phyloP scores from a whole-genome alignment of 2,329 filamentous ascomycete genomes.

The Cladosporium sphaerospermum region DNA sequence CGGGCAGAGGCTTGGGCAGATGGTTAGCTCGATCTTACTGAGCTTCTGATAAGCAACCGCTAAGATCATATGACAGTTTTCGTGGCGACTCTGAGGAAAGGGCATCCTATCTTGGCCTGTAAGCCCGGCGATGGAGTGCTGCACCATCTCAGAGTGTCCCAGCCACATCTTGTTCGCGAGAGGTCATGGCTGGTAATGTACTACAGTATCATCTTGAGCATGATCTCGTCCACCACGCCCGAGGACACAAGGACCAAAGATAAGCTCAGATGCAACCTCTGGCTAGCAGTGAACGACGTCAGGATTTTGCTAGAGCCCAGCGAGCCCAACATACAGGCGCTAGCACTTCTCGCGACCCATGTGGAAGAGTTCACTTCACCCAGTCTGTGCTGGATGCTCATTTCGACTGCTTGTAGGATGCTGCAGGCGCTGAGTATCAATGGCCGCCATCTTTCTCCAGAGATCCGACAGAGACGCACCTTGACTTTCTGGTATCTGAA shows the following conservation, averaged over 20 bases:
- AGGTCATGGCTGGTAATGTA: constrained; percentile 23
- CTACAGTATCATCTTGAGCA: constrained; percentile 20
- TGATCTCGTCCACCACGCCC: constrained; percentile 9
- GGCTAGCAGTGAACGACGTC: constrained; percentile 23
- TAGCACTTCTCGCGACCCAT: constrained; percentile 18
- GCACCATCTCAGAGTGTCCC: constrained; percentile 10
- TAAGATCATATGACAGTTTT: constrained; percentile 7
- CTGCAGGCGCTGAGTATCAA: constrained; percentile 19
- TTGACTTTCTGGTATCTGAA: constrained; percentile 23
- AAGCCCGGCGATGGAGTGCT: constrained; percentile 10
- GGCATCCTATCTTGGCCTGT: constrained; percentile 11
- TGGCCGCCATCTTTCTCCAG: constrained; percentile 13
- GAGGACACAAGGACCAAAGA: constrained; percentile 12
- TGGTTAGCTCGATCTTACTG: neutral
- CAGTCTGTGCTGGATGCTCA: constrained; percentile 21
- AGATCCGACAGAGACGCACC: constrained; percentile 15
- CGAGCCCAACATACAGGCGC: constrained; percentile 19
- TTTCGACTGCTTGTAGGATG: constrained; percentile 21
- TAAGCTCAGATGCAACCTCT: constrained; percentile 19
- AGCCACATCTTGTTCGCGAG: constrained; percentile 13
- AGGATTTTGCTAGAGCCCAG: constrained; percentile 20
- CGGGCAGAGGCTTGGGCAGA: constrained; percentile 12
- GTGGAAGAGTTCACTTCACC: constrained; percentile 22
- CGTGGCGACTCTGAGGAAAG: constrained; percentile 7
- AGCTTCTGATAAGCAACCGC: neutral